Percentiles rank a stretch among this genome's conserved stretches.
These are phyloP conservation scores for Mrakia frigida DNA, from an alignment of 768 basidiomycete species.

Conservation along the genomic window DNA sequence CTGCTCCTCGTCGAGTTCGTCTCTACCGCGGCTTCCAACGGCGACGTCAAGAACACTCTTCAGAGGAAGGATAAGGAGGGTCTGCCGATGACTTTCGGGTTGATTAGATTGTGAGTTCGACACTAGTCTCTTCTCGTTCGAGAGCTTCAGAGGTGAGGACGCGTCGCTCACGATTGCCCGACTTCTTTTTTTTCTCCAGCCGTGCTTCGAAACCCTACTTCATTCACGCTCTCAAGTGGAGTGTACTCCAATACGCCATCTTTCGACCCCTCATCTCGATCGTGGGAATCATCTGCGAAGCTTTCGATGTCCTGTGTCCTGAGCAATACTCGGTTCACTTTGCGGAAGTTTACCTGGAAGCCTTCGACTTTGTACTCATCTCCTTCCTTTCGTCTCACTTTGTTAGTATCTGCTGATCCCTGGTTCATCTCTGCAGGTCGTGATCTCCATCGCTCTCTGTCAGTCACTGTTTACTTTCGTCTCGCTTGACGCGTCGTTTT, in stretches of 20 bases:
- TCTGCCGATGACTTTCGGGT: conserved; percentile 18
- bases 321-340: conserved; percentile 64
- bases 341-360: conserved; percentile 37
- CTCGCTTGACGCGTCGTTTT: too few relatives aligned
- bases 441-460: conserved; percentile 51
- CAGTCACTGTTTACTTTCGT: too few relatives aligned
- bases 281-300: conserved; percentile 71
- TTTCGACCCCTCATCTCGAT: conserved; percentile 64
- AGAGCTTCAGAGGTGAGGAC: too few relatives aligned
- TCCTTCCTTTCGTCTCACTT: conserved; percentile 56
- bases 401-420: conserved; percentile 38
- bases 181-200: conserved; percentile 2
- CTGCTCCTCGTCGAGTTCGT: conserved; percentile 76
- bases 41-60: conserved; percentile 63
- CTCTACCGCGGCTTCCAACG: conserved; percentile 62
- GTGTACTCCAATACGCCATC: conserved; percentile 81
- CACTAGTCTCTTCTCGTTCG: neutral
- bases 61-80: conserved; percentile 69
- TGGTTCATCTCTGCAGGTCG: conserved; percentile 54
- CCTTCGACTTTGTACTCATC: conserved; percentile 68
- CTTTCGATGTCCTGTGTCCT: conserved; percentile 63
- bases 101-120: neutral
- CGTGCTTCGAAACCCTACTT: conserved; percentile 26
- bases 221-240: conserved; percentile 54
- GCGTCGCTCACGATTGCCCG: neutral